Evolutionary conservation across 2,329 filamentous ascomycete genomes (phyloP).

Genomic region (Clonostachys rosea): DNA sequence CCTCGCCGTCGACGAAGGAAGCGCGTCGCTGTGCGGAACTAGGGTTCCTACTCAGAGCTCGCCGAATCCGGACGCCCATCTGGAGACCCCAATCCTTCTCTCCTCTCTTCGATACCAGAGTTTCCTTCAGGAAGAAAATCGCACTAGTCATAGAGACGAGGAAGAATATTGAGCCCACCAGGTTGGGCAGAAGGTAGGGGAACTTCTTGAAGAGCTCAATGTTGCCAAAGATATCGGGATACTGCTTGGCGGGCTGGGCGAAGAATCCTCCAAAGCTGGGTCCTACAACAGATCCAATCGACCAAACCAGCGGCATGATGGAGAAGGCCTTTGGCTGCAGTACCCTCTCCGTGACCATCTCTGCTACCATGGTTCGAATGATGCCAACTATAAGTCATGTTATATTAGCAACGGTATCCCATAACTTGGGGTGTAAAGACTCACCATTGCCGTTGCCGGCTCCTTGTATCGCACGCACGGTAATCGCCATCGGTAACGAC

Average conservation of each 20-base stretch:
- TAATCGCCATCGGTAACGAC: constrained; percentile 74
- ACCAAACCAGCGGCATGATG: constrained; percentile 90
- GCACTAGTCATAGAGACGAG: constrained; percentile 70
- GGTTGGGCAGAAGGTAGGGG: constrained; percentile 81
- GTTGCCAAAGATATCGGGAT: constrained; percentile 65
- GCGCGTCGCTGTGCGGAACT: constrained; percentile 25
- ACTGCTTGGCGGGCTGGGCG: constrained; percentile 72
- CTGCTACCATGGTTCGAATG: constrained; percentile 85
- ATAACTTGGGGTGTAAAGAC: constrained; percentile 8
- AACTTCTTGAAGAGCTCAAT: constrained; percentile 67
- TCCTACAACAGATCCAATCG: constrained; percentile 80
- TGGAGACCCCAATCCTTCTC: constrained; percentile 70
- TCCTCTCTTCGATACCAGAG: constrained; percentile 66
- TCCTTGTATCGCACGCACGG: constrained; percentile 73
- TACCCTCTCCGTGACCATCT: constrained; percentile 83
- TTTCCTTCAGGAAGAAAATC: constrained; percentile 80
- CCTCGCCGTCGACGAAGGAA: constrained; percentile 51
- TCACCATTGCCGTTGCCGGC: constrained; percentile 79
- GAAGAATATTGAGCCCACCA: constrained; percentile 74
- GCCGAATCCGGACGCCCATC: constrained; percentile 63
- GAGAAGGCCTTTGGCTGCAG: constrained; percentile 87
- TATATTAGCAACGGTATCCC: not conserved
- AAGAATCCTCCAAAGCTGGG: constrained; percentile 85
- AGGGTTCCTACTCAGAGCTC: constrained; percentile 18
- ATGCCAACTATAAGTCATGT: constrained; percentile 65